Evolutionary conservation across 345 rosid species (phyloP).

Genomic region (Trapa bicornis): DNA sequence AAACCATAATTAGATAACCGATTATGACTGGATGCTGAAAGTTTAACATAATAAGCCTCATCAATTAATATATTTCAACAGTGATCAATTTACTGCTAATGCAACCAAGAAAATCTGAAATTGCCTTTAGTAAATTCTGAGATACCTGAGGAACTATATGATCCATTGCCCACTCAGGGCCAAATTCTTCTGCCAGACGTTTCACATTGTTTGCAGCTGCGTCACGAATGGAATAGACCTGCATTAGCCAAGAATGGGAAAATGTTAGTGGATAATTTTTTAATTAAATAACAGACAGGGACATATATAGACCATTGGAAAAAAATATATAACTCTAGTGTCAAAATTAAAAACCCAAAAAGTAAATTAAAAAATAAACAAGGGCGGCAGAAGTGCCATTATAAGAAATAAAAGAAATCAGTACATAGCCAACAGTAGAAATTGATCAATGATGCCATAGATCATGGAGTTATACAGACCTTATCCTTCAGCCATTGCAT

Average conservation of each 20-base stretch:
- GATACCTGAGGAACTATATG: conserved; percentile 44
- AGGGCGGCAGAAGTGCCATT: not conserved
- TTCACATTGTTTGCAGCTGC: conserved; percentile 44
- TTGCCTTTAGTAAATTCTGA: not conserved
- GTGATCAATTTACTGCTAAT: too few species aligned
- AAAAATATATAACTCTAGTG: too few species aligned
- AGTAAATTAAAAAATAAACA: not conserved
- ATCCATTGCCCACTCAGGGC: conserved; percentile 45
- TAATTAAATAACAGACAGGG: not conserved
- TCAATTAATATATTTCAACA: too few species aligned
- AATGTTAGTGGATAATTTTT: not conserved
- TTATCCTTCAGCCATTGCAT: conserved; percentile 98
- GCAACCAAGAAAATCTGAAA: too few species aligned
- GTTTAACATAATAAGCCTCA: not conserved
- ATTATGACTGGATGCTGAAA: not conserved
- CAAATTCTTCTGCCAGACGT: conserved; percentile 46
- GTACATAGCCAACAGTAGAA: not conserved
- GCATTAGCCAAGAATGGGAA: not conserved
- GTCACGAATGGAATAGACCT: conserved; percentile 43
- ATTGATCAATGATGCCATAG: too few species aligned
- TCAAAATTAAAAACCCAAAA: not conserved
- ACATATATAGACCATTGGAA: not conserved
- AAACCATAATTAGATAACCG: not conserved
- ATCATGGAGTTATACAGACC: conserved; percentile 28
- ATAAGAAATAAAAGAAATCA: not conserved